Evolutionary conservation across 2,329 filamentous ascomycete species (phyloP).

Genomic region (Lasiodiplodia theobromae): DNA sequence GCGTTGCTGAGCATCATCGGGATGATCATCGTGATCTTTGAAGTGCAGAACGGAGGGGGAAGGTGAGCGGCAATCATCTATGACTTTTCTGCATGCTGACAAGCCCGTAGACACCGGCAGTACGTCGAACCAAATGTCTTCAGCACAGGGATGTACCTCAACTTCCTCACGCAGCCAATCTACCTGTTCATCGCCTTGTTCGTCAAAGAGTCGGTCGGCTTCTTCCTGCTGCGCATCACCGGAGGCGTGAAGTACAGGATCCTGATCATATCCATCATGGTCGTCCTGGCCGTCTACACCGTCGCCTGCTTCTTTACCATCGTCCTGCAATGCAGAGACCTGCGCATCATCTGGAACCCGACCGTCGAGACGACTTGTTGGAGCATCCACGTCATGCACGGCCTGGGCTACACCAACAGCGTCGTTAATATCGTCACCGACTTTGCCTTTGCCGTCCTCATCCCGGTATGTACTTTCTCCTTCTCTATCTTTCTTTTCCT

Average conservation of each 20-base stretch:
- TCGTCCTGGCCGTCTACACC: constrained; percentile 54
- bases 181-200: constrained; percentile 55
- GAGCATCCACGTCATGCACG: constrained; percentile 47
- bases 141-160: constrained; percentile 52
- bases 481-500: neutral
- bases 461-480: constrained; percentile 36
- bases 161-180: constrained; percentile 57
- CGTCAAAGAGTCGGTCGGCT: constrained; percentile 58
- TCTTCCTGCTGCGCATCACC: constrained; percentile 57
- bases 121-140: constrained; percentile 50
- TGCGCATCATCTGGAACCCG: constrained; percentile 56
- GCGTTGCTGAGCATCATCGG: constrained; percentile 39
- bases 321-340: constrained; percentile 57
- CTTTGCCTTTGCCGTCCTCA: constrained; percentile 51
- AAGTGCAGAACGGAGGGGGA: constrained; percentile 36
- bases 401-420: constrained; percentile 56
- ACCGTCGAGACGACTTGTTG: constrained; percentile 53
- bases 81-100: too few species aligned
- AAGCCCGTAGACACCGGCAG: constrained; percentile 49
- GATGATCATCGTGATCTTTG: neutral
- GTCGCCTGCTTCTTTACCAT: constrained; percentile 56
- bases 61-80: constrained; percentile 39
- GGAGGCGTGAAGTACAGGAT: constrained; percentile 49
- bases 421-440: constrained; percentile 52
- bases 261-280: constrained; percentile 55